Base-by-base conservation (phyloP, 2,329 filamentous ascomycete genomes). In the Juglanconis juglandina region DNA sequence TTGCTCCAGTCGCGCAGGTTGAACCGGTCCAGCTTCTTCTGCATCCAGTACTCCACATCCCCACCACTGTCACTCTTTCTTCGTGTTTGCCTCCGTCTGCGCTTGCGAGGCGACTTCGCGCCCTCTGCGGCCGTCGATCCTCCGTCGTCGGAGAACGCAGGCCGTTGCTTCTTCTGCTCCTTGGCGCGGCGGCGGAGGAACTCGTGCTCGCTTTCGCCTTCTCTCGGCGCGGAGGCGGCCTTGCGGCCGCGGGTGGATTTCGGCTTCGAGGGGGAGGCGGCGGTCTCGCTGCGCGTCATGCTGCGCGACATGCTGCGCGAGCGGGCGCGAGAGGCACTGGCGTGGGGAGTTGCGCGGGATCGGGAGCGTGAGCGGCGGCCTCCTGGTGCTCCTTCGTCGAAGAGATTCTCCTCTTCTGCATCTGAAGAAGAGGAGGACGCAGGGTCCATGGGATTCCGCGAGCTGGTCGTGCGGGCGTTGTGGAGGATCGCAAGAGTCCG, bases 1-100 rank as follows among this genome's bases (percentile, higher is more conserved):
- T 96, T 91, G 66, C 87, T 89, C 94, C 94, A 98, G 75, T 96
- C 90, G 30, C 90, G 83, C 11, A 86, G 76, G 13, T 72, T 79
- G 70, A 72, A 79, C 55, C 67, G 63, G 32, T 61, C 17, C 49
- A 52, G 57, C 62, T 62, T 62, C 66, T 35, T 63, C 37, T 48
- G 46, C 52, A 62, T 46, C 59, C 42, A 53, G 39, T 57, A 61
- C 47, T 62, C 53, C 51, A 52, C 61, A 34, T 65, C 56, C 57
- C 47, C 61, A 49, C 56, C 48, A 66, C 47, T 47, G 4, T 6
- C 24, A n/a, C 60, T 61, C 34, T 65, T 65, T 53, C 50, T 61
- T 46, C 56, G 65, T 65, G 24, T 24, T 24, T 24, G 24, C 24
- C 69, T 54, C 49, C 14, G 17, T 13, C 0, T 72, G 73, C 1